These are phyloP conservation scores for Emergomyces orientalis DNA, from an alignment of 2,329 filamentous ascomycete genomes.

Conservation along the genomic window DNA sequence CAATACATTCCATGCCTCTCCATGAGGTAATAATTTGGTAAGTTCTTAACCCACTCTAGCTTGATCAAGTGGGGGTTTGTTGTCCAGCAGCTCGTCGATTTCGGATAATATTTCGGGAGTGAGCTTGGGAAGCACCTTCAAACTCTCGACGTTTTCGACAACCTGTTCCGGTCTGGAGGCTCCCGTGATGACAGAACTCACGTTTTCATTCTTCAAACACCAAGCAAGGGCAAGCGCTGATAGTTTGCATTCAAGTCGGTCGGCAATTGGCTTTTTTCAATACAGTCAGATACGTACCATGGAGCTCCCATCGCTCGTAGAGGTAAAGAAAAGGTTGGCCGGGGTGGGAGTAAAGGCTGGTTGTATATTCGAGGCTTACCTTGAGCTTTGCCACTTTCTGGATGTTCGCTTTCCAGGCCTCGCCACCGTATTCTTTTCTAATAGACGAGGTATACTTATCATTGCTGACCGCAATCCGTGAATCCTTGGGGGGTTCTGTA, in stretches of 20 bases:
- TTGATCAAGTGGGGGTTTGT: slow-evolving; percentile 22
- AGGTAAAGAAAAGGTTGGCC: neutral
- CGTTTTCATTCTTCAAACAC: slow-evolving; percentile 50
- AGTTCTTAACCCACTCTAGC: slow-evolving; percentile 14
- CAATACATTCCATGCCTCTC: too few species aligned
- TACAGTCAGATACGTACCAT: slow-evolving; percentile 23
- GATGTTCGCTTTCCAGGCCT: slow-evolving; percentile 38
- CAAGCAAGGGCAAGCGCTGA: slow-evolving; percentile 51
- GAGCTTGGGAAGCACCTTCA: slow-evolving; percentile 38
- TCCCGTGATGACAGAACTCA: slow-evolving; percentile 37
- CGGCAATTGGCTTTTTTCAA: slow-evolving; percentile 48
- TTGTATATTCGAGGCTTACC: slow-evolving; percentile 10
- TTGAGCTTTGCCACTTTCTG: slow-evolving; percentile 48
- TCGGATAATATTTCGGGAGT: slow-evolving; percentile 38
- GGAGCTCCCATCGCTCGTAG: slow-evolving; percentile 1
- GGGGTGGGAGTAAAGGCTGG: neutral
- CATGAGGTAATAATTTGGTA: neutral
- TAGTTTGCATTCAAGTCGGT: slow-evolving; percentile 53
- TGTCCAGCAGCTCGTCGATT: slow-evolving; percentile 34
- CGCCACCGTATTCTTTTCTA: slow-evolving; percentile 36
- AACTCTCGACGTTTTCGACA: slow-evolving; percentile 36
- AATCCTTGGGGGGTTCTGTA: slow-evolving; percentile 41
- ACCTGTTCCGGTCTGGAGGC: slow-evolving; percentile 39
- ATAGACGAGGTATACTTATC: slow-evolving; percentile 47
- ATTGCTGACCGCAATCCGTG: slow-evolving; percentile 48